Evolutionary conservation across 495 filamentous ascomycete species (phyloP).

Genomic region (Aspergillus campestris): DNA sequence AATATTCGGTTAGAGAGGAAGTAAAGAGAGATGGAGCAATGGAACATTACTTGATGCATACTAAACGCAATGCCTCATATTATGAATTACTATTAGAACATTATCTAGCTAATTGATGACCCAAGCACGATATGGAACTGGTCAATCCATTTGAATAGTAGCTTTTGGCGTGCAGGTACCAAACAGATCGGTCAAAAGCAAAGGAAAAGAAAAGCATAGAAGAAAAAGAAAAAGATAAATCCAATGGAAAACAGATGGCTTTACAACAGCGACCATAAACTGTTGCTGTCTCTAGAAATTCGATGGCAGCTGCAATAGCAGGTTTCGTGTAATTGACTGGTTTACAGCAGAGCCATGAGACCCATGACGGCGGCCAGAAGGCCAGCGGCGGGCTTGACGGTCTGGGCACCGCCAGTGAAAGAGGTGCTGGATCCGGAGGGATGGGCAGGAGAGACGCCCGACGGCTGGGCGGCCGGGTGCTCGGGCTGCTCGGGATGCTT

Average conservation of each 20-base stretch:
- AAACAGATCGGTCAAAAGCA: background rate
- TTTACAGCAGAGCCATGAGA: slow-evolving; percentile 34
- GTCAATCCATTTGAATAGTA: background rate
- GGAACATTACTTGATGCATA: too few species aligned
- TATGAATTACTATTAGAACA: slow-evolving; percentile 5
- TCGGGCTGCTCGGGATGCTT: background rate
- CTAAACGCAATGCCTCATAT: background rate
- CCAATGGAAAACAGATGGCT: slow-evolving; percentile 1
- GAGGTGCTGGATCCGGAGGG: slow-evolving; percentile 4
- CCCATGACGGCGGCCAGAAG: slow-evolving; percentile 32
- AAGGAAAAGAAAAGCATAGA: background rate
- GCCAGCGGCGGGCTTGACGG: slow-evolving; percentile 27
- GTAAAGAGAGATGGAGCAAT: too few species aligned
- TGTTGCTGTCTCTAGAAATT: background rate
- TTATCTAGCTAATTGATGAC: slow-evolving; percentile 6
- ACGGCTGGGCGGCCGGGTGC: slow-evolving; percentile 1
- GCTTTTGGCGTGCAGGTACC: background rate
- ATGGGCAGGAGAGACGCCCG: slow-evolving; percentile 12
- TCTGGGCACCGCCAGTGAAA: slow-evolving; percentile 29
- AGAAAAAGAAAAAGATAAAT: background rate
- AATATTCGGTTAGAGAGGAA: too few species aligned
- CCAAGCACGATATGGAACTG: background rate
- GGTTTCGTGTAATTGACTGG: background rate
- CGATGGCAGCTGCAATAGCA: background rate
- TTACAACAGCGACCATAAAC: background rate